phyloP scores from a whole-genome alignment of 192 early-diverging fungal species.

The Umbelopsis isabellina region DNA sequence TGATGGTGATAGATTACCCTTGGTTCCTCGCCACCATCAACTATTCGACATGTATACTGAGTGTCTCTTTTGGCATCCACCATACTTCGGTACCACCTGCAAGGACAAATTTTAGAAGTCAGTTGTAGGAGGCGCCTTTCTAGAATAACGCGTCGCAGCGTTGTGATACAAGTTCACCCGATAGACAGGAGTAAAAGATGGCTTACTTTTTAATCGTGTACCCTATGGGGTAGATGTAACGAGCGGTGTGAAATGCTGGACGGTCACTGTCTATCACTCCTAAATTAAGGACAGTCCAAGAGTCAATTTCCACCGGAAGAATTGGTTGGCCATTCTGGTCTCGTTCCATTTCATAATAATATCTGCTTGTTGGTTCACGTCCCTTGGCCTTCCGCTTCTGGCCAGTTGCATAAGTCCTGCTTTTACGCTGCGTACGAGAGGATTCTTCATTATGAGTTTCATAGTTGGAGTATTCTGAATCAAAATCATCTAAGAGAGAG shows the following conservation, averaged over 20 bases:
- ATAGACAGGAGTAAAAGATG: background rate
- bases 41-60: constrained; percentile 75
- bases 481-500: background rate
- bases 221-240: constrained; percentile 92
- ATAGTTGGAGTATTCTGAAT: constrained; percentile 1
- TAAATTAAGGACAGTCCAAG: constrained; percentile 72
- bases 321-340: constrained; percentile 71
- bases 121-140: background rate
- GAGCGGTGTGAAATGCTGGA: constrained; percentile 81
- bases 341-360: constrained; percentile 46
- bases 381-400: background rate
- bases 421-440: background rate
- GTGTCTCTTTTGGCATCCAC: constrained; percentile 49
- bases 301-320: constrained; percentile 78
- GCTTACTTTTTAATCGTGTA: constrained; percentile 64
- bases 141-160: too few relatives aligned
- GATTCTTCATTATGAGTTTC: background rate
- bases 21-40: constrained; percentile 80
- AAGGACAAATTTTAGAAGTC: background rate
- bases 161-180: background rate
- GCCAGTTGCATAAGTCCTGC: background rate
- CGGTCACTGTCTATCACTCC: constrained; percentile 82
- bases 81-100: constrained; percentile 61
- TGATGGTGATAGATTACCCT: constrained; percentile 23
- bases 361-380: background rate